These are phyloP conservation scores for Fragaria ananassa DNA, from an alignment of 306 rosid genomes.

Conservation along the genomic window DNA sequence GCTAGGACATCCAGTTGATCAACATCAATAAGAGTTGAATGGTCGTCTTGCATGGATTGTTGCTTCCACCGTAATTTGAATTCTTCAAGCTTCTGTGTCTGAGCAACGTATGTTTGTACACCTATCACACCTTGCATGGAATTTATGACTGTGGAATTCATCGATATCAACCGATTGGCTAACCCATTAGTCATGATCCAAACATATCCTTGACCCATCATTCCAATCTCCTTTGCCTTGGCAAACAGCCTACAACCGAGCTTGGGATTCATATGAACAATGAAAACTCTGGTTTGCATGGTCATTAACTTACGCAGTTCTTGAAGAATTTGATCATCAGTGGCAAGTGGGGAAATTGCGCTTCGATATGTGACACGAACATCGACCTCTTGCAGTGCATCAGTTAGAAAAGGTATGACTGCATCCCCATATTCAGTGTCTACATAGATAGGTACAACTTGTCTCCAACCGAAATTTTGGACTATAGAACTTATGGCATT, in stretches of 20 bases:
- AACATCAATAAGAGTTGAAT: constrained; percentile 24
- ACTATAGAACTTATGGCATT: constrained; percentile 31
- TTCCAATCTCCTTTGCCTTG: constrained; percentile 46
- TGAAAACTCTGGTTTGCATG: constrained; percentile 47
- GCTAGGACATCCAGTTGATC: constrained; percentile 27
- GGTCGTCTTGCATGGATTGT: constrained; percentile 21
- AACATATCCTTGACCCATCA: constrained; percentile 37
- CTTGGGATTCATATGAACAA: constrained; percentile 39
- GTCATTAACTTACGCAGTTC: constrained; percentile 48
- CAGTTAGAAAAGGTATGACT: constrained; percentile 38
- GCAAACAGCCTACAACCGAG: constrained; percentile 35
- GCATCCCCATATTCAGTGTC: constrained; percentile 48
- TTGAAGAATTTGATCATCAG: constrained; percentile 26
- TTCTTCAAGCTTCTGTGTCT: constrained; percentile 17
- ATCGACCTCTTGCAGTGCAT: constrained; percentile 33
- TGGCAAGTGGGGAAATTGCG: constrained; percentile 33
- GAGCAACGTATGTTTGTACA: constrained; percentile 36
- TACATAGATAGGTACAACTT: constrained; percentile 45
- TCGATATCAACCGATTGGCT: constrained; percentile 18
- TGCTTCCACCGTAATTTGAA: constrained; percentile 40
- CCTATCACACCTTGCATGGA: constrained; percentile 57
- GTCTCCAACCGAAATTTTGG: constrained; percentile 50
- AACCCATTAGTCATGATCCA: constrained; percentile 49
- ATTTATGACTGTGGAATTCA: constrained; percentile 15
- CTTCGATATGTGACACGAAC: constrained; percentile 34